Percentiles rank a stretch among this genome's conserved stretches.
phyloP scores from a whole-genome alignment of 441 rosid genomes.

The Erodium moschatum region DNA sequence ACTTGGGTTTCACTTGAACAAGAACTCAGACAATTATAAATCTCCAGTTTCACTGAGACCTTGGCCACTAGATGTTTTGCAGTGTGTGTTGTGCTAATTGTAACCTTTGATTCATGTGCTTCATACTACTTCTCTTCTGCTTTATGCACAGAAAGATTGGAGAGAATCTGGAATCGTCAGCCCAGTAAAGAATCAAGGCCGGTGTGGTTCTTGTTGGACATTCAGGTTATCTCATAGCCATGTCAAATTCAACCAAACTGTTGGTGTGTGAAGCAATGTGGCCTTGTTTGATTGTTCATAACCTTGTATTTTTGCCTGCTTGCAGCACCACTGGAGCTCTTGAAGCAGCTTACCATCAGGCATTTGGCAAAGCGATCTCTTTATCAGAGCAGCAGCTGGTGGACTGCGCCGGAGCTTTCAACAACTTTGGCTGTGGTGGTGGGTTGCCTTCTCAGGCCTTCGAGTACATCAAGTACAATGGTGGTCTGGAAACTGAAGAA shows the following conservation, averaged over 20 bases:
- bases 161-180: constrained; percentile 73
- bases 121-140: neutral
- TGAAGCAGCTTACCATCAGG: constrained; percentile 96
- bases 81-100: neutral
- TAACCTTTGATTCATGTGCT: neutral
- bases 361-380: constrained; percentile 66
- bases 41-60: neutral
- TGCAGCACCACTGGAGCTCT: constrained; percentile 91
- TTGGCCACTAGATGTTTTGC: neutral
- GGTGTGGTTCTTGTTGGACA: constrained; percentile 98
- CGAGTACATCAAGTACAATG: constrained; percentile 78
- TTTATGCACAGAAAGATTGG: constrained; percentile 73
- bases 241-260: neutral
- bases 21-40: neutral
- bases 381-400: constrained; percentile 95
- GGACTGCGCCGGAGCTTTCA: constrained; percentile 83
- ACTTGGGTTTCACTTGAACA: neutral
- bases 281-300: neutral
- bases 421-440: constrained; percentile 77
- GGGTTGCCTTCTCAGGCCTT: constrained; percentile 98
- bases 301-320: neutral
- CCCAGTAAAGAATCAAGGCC: constrained; percentile 79
- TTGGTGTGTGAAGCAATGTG: neutral
- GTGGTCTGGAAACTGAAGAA: constrained; percentile 87
- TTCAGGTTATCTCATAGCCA: constrained; percentile 50